Evolutionary conservation across 768 basidiomycete genomes (phyloP), one percentile per base, ranked within the genome.

Genomic region (Punctularia strigosozonata): DNA sequence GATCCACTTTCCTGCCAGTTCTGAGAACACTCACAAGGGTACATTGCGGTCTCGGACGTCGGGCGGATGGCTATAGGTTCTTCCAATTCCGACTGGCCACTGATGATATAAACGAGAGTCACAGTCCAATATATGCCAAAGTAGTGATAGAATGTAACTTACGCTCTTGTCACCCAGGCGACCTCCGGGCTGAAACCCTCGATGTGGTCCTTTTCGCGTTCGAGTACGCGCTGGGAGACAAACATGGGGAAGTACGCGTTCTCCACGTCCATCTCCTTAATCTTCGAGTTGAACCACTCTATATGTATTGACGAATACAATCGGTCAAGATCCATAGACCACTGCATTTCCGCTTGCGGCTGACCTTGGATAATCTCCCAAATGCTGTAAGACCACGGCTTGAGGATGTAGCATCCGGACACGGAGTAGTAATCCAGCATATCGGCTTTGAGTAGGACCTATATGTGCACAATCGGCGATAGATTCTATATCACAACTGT

Each of bases 161-260:
- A 90, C 86, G 94, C 94, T 61, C 75, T 71, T 19, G 95, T 99
- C 41, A 99, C 95, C 95, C 95, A 99, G n/a, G 95, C 95, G 24
- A 99, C 95, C 61, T 99, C 95, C 3, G 95, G 92, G 41, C 94
- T 94, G 65, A 99, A 99, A 2, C 95, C 95, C 58, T 98, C 95
- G 43, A 99, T 89, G 57, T 99, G 95, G 51, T 98, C 80, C 65
- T 98, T 98, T 61, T 99, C 95, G 38, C 86, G 75, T 60, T 99
- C 92, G 41, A 99, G 73, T 19, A 92, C 86, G 41, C 86, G 89
- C 42, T 73, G 60, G 0, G 91, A 92, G 24, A 99, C 85, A 51
- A 98, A 98, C 89, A 99, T 97, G 3, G 95, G 95, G 73, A 99
- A 99, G 56, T 97, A 99, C 4, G 89, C 80, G 57, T 98, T 97